These are phyloP conservation scores for Yarrowia keelungensis DNA, from an alignment of 805 yeast species.

Conservation along the genomic window DNA sequence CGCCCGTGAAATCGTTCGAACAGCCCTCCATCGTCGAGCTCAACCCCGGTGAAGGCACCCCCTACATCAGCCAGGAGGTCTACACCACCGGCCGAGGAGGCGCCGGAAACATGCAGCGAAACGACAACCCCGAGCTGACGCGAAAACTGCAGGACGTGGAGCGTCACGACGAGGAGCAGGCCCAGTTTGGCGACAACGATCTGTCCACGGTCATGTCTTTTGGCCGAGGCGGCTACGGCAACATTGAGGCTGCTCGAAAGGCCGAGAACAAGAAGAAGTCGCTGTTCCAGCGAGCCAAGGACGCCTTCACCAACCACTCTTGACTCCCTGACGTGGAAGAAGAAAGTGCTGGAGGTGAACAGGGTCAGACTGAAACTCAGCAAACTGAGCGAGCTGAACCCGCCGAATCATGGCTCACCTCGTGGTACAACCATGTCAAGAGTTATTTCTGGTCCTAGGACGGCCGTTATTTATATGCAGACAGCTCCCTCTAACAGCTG, in stretches of 20 bases:
- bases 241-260: constrained; percentile 52
- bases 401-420: not conserved
- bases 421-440: constrained; percentile 22
- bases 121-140: constrained; percentile 60
- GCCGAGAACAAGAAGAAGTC: constrained; percentile 51
- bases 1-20: constrained; percentile 54
- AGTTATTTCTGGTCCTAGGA: constrained; percentile 15
- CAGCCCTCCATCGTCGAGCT: constrained; percentile 58
- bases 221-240: constrained; percentile 74
- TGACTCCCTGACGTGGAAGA: constrained; percentile 3
- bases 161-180: constrained; percentile 45
- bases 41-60: constrained; percentile 67
- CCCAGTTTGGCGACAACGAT: constrained; percentile 51
- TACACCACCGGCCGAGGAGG: constrained; percentile 82
- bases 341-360: not conserved
- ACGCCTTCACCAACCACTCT: constrained; percentile 50
- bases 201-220: constrained; percentile 55
- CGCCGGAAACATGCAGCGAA: constrained; percentile 73
- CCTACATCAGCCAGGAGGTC: constrained; percentile 59
- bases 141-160: constrained; percentile 74
- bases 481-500: not conserved
- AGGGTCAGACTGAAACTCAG: not conserved
- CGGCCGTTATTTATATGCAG: constrained; percentile 28
- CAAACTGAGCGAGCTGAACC: not conserved
- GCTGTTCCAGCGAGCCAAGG: constrained; percentile 57